Base-by-base conservation (phyloP, 768 basidiomycete genomes). In the Psilocybe subaeruginosa region DNA sequence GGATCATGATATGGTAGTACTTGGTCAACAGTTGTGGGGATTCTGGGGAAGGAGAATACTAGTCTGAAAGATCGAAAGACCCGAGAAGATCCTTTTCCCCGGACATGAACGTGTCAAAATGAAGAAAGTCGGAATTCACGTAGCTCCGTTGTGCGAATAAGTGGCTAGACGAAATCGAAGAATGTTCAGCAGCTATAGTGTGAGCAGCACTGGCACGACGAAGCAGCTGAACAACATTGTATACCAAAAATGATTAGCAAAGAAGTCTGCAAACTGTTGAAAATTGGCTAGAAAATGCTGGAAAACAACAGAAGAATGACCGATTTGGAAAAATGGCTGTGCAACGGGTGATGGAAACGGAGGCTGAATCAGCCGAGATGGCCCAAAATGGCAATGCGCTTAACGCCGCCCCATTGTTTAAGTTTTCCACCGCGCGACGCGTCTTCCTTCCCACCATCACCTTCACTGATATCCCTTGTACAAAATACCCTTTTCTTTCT, bases 361-460 rank as follows among this genome's bases (percentile, higher is more conserved):
- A 67, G 53, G 65, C 64, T 65, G 62, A 64, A 37, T 66, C 58
- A 58, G 49, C 68, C 63, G 46, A 66, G 35, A 35, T 61, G 37
- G 11, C 64, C 59, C 2, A 60, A 68, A 58, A 58, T 57, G 69
- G 63, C 46, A 68, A 63, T 64, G 27, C 23, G 35, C 17, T 63
- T 64, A 67, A 68, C 69, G 64, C 64, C 67, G 66, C 61, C 37
- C 64, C 54, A 59, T 60, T 56, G 59, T 64, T 61, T 47, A 47
- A 59, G 58, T 65, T 59, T 66, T 58, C 43, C 29, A 46, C 53
- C 60, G 54, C 57, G 61, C 64, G 65, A 72, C 66, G 67, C 70
- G 69, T 69, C 57, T 68, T 66, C 60, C 61, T 68, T 67, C 67
- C 65, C 59, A 64, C 69, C 71, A 68, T 69, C 72, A 68, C 66